These are phyloP conservation scores for Suillus cothurnatus DNA, from an alignment of 768 basidiomycete genomes.

Conservation along the genomic window DNA sequence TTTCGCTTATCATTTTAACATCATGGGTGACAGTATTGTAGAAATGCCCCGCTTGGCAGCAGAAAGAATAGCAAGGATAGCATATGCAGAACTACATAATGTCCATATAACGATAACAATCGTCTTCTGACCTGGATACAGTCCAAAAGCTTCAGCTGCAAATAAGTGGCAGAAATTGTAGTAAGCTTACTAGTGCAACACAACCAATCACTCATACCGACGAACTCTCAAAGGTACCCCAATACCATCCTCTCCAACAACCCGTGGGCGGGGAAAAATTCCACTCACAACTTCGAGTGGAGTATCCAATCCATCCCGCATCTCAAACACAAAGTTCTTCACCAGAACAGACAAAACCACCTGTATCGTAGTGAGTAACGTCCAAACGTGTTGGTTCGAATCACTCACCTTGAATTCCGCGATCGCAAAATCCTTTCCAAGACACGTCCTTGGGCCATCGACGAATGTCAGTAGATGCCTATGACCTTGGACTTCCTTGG, in stretches of 20 bases:
- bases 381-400: neutral
- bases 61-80: neutral
- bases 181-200: neutral
- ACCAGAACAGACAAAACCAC: neutral
- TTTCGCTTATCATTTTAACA: too few species aligned
- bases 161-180: too few species aligned
- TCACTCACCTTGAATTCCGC: neutral
- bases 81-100: neutral
- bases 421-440: neutral
- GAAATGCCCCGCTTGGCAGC: too few species aligned
- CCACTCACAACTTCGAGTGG: neutral
- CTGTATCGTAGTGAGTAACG: neutral
- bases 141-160: too few species aligned
- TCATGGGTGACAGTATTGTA: too few species aligned
- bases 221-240: neutral
- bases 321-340: neutral
- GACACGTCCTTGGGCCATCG: neutral
- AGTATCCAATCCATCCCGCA: neutral
- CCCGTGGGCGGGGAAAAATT: neutral
- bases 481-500: neutral
- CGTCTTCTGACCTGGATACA: neutral
- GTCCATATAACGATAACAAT: neutral
- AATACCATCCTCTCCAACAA: neutral
- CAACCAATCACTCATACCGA: neutral
- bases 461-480: neutral